Percentiles rank a stretch among this genome's conserved stretches.
Evolutionary conservation across 1,139 yeast species (phyloP).

Genomic region (Meyerozyma sp.): DNA sequence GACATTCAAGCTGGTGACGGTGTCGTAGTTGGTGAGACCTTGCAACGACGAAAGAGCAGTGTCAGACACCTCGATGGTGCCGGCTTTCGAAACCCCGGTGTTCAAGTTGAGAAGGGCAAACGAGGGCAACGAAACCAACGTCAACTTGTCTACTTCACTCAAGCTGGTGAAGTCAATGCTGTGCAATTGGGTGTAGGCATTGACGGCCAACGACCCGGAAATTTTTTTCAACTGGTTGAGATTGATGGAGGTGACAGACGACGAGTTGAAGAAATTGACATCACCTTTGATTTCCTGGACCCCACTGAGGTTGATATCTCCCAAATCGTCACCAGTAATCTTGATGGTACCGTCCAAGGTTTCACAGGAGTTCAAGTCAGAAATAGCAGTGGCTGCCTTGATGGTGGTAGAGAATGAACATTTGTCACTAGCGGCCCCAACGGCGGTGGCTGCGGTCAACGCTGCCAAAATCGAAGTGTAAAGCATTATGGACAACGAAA

Average conservation of each 20-base stretch:
- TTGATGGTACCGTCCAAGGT: constrained; percentile 39
- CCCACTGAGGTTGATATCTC: constrained; percentile 27
- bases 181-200: constrained; percentile 39
- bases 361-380: constrained; percentile 33
- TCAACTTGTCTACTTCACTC: constrained; percentile 24
- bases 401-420: constrained; percentile 41
- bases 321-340: constrained; percentile 33
- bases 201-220: constrained; percentile 31
- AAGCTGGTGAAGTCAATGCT: constrained; percentile 33
- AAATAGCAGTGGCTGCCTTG: constrained; percentile 33
- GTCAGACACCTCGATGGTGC: constrained; percentile 34
- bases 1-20: constrained; percentile 33
- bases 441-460: constrained; percentile 13
- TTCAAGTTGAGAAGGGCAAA: constrained; percentile 35
- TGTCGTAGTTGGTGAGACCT: constrained; percentile 29
- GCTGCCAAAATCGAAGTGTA: constrained; percentile 11
- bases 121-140: constrained; percentile 40
- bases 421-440: constrained; percentile 11
- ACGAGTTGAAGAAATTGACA: constrained; percentile 33
- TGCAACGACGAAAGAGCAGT: constrained; percentile 38
- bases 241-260: constrained; percentile 33
- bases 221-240: constrained; percentile 27
- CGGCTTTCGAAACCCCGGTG: constrained; percentile 31
- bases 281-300: constrained; percentile 33
- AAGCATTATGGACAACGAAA: constrained; percentile 5